These are phyloP conservation scores for Trichaptum fuscoviolaceum DNA, from an alignment of 768 basidiomycete species.

Conservation along the genomic window DNA sequence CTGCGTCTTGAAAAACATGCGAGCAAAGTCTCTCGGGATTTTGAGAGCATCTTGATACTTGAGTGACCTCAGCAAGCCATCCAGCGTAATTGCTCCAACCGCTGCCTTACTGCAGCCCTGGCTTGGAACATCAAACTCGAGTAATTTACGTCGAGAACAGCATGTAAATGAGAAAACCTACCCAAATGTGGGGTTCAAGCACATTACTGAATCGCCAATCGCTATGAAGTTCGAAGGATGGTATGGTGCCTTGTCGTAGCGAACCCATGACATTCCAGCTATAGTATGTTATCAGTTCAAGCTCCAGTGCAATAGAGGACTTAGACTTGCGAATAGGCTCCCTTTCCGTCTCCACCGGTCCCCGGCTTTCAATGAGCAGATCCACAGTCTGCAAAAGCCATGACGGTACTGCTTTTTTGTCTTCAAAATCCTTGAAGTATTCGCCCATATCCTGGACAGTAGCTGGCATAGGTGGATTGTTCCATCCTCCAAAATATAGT, in stretches of 20 bases:
- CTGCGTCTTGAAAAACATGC: not conserved
- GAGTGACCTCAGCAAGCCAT: slow-evolving; percentile 11
- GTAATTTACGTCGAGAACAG: not conserved
- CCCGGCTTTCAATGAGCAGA: slow-evolving; percentile 22
- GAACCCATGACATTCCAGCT: slow-evolving; percentile 22
- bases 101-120: slow-evolving; percentile 20
- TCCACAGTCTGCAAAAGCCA: slow-evolving; percentile 25
- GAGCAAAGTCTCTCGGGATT: not conserved
- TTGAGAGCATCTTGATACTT: not conserved
- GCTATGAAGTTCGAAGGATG: slow-evolving; percentile 30
- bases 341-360: slow-evolving; percentile 10
- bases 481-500: slow-evolving; percentile 10
- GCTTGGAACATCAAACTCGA: not conserved
- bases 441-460: slow-evolving; percentile 7
- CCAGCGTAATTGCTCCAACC: slow-evolving; percentile 17
- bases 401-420: not conserved
- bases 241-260: slow-evolving; percentile 23
- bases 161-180: slow-evolving; percentile 3
- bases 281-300: not conserved
- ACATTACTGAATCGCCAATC: slow-evolving; percentile 30
- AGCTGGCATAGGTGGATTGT: slow-evolving; percentile 2
- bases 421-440: not conserved
- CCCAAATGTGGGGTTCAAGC: slow-evolving; percentile 20
- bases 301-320: not conserved
- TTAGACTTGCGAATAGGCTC: slow-evolving; percentile 17